phyloP scores from a whole-genome alignment of 257 asterid genomes.

The Capsicum rhomboideum region DNA sequence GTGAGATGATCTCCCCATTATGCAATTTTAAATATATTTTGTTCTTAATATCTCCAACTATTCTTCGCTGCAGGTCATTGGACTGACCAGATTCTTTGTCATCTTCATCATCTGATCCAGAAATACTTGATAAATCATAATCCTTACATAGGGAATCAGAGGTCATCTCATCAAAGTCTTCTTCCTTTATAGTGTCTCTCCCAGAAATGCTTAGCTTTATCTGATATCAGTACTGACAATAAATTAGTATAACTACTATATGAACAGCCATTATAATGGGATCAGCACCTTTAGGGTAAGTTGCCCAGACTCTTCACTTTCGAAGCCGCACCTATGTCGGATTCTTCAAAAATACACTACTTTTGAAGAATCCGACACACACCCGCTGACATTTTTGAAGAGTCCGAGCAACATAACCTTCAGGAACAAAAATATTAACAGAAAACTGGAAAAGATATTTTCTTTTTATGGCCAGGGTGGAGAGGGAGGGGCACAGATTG shows the following conservation, averaged over 20 bases:
- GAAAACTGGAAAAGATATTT: background rate
- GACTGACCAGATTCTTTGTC: constrained; percentile 34
- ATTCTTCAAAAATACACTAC: no score
- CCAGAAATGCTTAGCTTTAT: constrained; percentile 88
- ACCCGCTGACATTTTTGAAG: no score
- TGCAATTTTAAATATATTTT: constrained; percentile 56
- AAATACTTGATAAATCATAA: constrained; percentile 81
- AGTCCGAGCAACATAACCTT: no score
- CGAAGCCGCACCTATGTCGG: no score
- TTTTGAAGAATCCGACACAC: no score
- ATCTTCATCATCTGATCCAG: constrained; percentile 90
- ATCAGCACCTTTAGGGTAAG: no score
- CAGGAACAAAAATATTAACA: background rate
- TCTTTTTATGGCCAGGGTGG: background rate
- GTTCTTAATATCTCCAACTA: constrained; percentile 32
- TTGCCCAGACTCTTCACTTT: no score
- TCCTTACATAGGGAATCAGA: constrained; percentile 61
- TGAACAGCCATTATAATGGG: background rate
- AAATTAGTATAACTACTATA: constrained; percentile 14
- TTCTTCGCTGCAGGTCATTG: constrained; percentile 25
- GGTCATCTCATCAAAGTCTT: constrained; percentile 66
- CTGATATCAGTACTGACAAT: constrained; percentile 37
- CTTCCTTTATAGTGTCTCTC: constrained; percentile 61
- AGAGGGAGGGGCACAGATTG: background rate
- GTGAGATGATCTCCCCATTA: constrained; percentile 60